A percentile compares a stretch with the other conserved stretches of the same genome.
Conservation (phyloP, 768 basidiomycete genomes). For the Sistotremastrum niveocremeum region DNA sequence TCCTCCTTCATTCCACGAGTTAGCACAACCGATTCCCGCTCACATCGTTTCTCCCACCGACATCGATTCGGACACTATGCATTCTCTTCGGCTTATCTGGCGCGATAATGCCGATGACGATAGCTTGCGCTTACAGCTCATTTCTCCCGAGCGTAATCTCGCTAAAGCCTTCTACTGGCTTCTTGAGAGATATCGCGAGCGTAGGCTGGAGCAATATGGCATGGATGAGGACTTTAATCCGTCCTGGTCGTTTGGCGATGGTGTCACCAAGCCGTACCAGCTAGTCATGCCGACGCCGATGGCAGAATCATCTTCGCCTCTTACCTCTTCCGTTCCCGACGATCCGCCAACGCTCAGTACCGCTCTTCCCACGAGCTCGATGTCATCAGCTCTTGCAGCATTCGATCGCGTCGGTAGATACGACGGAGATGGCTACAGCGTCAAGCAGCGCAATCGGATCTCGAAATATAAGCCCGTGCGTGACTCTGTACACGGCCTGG, state of each 20-base stretch:
- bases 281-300: neutral
- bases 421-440: too few species aligned
- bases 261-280: conserved; percentile 1
- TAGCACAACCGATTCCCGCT: conserved; percentile 59
- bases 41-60: conserved; percentile 48
- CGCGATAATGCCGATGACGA: conserved; percentile 53
- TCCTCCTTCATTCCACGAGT: conserved; percentile 50
- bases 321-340: neutral
- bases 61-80: conserved; percentile 66
- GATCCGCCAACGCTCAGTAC: neutral
- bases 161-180: conserved; percentile 88
- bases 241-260: neutral
- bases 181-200: conserved; percentile 61
- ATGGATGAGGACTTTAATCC: conserved; percentile 7
- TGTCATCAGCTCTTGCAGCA: conserved; percentile 3
- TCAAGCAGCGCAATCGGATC: too few species aligned
- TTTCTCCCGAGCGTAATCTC: conserved; percentile 55
- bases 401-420: too few species aligned
- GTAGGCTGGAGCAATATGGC: conserved; percentile 40
- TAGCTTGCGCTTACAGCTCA: conserved; percentile 48
- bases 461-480: too few species aligned
- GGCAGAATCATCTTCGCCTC: too few species aligned
- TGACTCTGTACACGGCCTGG: too few species aligned
- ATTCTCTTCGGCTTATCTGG: conserved; percentile 75
- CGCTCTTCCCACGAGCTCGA: neutral